Evolutionary conservation across 2,329 filamentous ascomycete species (phyloP).

Genomic region (Drechslerella coelobrocha): DNA sequence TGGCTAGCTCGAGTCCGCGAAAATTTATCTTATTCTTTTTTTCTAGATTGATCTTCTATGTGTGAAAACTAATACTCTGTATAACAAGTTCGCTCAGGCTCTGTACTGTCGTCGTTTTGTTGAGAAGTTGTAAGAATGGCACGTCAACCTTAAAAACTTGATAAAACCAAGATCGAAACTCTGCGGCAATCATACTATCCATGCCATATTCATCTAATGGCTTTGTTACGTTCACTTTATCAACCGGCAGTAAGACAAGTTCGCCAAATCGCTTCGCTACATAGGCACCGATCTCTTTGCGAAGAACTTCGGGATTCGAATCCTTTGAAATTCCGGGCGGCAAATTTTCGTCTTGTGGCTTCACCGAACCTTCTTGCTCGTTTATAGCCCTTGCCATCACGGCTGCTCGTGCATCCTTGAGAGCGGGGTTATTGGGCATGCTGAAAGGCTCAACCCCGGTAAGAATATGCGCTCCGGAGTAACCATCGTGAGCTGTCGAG

Average conservation of each 20-base stretch:
- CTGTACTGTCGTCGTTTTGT: conserved; percentile 53
- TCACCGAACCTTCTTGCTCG: background rate
- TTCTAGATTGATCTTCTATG: too few relatives aligned
- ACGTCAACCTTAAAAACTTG: conserved; percentile 57
- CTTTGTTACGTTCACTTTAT: conserved; percentile 2
- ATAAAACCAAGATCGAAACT: conserved; percentile 59
- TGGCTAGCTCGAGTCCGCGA: too few relatives aligned
- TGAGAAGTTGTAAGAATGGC: conserved; percentile 55
- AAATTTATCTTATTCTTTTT: too few relatives aligned
- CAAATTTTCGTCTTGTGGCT: conserved; percentile 4
- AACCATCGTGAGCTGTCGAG: conserved; percentile 5
- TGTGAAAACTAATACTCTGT: too few relatives aligned
- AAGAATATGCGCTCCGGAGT: conserved; percentile 8
- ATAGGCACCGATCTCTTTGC: background rate
- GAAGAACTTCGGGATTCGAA: background rate
- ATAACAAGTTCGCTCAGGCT: conserved; percentile 53
- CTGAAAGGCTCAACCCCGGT: conserved; percentile 24
- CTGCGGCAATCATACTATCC: conserved; percentile 60
- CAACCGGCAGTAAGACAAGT: conserved; percentile 7
- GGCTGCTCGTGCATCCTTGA: conserved; percentile 3
- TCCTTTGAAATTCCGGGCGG: conserved; percentile 3
- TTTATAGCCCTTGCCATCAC: conserved; percentile 19
- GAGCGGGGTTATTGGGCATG: background rate
- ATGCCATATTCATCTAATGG: conserved; percentile 57
- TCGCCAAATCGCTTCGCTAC: conserved; percentile 11